Evolutionary conservation across 1,284 basidiomycete genomes (phyloP).

Genomic region (Ustilago xerochloae): DNA sequence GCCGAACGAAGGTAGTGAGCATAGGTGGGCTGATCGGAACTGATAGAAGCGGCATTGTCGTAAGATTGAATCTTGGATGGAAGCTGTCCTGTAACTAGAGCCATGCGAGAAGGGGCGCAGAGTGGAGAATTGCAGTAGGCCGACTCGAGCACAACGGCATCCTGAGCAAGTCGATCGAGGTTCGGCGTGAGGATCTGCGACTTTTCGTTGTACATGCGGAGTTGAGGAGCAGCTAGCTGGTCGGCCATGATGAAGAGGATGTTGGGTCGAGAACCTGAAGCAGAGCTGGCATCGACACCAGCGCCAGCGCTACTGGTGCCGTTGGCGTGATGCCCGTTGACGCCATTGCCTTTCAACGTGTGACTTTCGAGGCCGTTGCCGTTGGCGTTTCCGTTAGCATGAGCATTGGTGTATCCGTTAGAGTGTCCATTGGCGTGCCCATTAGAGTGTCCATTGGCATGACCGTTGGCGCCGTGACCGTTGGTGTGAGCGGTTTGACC

Average conservation of each 20-base stretch:
- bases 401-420: not conserved
- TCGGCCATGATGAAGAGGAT: conserved; percentile 44
- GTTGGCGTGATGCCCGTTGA: conserved; percentile 5
- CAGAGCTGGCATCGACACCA: not conserved
- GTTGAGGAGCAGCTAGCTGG: conserved; percentile 38
- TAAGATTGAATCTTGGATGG: conserved; percentile 37
- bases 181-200: conserved; percentile 40
- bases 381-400: not conserved
- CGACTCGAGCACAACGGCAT: conserved; percentile 38
- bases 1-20: conserved; percentile 37
- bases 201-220: conserved; percentile 41
- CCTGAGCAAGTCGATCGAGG: conserved; percentile 27
- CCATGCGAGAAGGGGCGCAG: conserved; percentile 44
- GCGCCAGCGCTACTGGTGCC: not conserved
- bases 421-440: not conserved
- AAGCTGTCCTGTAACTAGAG: conserved; percentile 37
- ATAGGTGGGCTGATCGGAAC: conserved; percentile 39
- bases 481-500: conserved; percentile 5
- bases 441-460: not conserved
- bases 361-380: not conserved
- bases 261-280: conserved; percentile 15
- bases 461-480: conserved; percentile 10
- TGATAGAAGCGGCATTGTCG: conserved; percentile 40
- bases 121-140: conserved; percentile 45
- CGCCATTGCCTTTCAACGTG: not conserved